Evolutionary conservation across 1,284 basidiomycete genomes (phyloP), one percentile per base, ranked within the genome.

Genomic region (Rhodotorula sp.): DNA sequence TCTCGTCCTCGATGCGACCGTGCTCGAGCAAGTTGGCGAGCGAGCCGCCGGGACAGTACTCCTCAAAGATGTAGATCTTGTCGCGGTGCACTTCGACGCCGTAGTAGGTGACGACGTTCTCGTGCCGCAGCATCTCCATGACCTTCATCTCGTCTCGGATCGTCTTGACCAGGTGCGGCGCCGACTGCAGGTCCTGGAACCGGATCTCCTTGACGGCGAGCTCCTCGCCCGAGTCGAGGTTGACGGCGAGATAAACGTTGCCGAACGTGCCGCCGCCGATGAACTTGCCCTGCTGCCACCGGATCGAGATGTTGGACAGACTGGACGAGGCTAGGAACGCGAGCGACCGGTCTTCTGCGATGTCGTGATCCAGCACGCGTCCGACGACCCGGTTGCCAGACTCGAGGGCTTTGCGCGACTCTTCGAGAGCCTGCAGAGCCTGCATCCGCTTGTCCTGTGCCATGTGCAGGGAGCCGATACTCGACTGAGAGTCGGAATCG

Each of bases 181-280:
- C 91, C 86, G 63, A 95, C 82, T 82, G 78, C n/a, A 82, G 77
- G 69, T 99, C 96, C 80, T 97, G 94, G 81, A 97, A 96, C 70
- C 95, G 92, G 80, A 99, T 95, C 83, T 99, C 96, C 83, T 99
- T 99, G 79, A 99, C 96, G 6, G 96, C 96, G 94, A 99, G 98
- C 68, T 98, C 88, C 49, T 91, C 91, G 62, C 95, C 94, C 2
- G 93, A 91, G 80, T 99, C 96, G 69, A 99, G 86, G 80, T 99
- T 99, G 82, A 99, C 91, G 29, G 95, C 96, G 55, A 93, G 86
- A 80, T 99, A 99, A n/a, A 99, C 96, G 18, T 90, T 93, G 29
- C 95, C 95, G 79, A 97, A 98, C 15, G 96, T 95, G 30, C 96
- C 96, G 46, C 94, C 89, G 62, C 96, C 96, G 77, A 99, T 97